phyloP scores from a whole-genome alignment of 495 filamentous ascomycete species.

The Oleoguttula mirabilis region DNA sequence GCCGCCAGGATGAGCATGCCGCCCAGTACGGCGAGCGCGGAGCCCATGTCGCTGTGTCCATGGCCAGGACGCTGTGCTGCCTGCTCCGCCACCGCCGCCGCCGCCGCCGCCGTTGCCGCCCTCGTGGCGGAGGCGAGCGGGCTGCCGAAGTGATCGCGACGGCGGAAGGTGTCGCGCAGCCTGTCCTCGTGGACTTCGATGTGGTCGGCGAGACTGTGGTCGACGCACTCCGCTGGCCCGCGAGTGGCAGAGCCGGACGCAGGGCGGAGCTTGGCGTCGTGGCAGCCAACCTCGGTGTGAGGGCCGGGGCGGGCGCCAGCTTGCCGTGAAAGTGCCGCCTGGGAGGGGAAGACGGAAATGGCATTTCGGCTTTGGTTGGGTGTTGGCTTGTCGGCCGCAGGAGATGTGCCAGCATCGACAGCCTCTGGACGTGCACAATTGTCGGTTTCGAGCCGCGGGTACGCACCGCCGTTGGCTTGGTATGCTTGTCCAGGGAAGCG shows the following conservation, averaged over 20 bases:
- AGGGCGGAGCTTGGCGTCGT: background rate
- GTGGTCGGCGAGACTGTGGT: background rate
- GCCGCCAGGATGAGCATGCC: conserved; percentile 1
- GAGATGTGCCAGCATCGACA: too few species aligned
- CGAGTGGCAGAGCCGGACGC: background rate
- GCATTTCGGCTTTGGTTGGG: too few species aligned
- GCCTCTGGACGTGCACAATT: background rate
- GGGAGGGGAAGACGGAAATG: too few species aligned
- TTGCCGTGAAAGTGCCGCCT: background rate
- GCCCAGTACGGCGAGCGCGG: background rate
- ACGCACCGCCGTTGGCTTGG: conserved; percentile 15
- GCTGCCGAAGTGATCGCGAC: conserved; percentile 15
- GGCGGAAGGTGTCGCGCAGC: conserved; percentile 10
- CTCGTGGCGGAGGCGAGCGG: background rate
- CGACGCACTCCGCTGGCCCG: background rate
- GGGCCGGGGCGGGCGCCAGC: background rate
- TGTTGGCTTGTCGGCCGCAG: too few species aligned
- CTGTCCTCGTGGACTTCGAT: background rate
- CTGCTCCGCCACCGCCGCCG: background rate
- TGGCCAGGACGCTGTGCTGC: background rate
- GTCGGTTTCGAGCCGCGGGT: conserved; percentile 8
- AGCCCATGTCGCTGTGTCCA: background rate
- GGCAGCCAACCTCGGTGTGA: background rate
- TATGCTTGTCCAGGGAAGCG: background rate
- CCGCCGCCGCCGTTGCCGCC: too few species aligned